Conservation (phyloP, 1,139 yeast species). For the Nakaseomyces sp. region DNA sequence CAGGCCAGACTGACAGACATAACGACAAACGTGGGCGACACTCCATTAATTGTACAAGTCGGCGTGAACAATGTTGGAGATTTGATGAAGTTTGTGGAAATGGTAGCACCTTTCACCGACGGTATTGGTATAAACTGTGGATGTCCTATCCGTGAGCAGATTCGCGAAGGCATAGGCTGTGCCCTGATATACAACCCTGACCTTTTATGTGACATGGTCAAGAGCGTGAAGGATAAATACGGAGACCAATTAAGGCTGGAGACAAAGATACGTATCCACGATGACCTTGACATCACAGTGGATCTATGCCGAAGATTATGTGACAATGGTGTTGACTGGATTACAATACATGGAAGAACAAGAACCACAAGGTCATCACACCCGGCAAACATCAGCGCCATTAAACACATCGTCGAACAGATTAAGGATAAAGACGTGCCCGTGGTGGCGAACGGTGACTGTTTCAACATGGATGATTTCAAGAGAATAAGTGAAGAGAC, state of each 20-base stretch:
- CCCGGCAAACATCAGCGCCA: slow-evolving; percentile 79
- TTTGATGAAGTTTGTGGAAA: slow-evolving; percentile 68
- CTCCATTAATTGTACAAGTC: slow-evolving; percentile 77
- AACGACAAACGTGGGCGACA: slow-evolving; percentile 60
- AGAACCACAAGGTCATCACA: slow-evolving; percentile 74
- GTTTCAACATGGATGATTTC: slow-evolving; percentile 61
- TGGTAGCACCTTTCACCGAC: slow-evolving; percentile 86
- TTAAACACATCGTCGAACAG: slow-evolving; percentile 48
- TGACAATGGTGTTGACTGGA: slow-evolving; percentile 83
- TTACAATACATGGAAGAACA: slow-evolving; percentile 91
- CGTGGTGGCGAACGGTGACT: slow-evolving; percentile 93
- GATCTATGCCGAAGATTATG: slow-evolving; percentile 66
- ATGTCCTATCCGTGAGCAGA: slow-evolving; percentile 92
- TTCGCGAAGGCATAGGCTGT: slow-evolving; percentile 93
- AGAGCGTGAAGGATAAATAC: slow-evolving; percentile 65
- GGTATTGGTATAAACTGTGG: slow-evolving; percentile 96
- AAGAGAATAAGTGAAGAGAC: slow-evolving; percentile 52
- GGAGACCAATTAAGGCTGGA: slow-evolving; percentile 68
- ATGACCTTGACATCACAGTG: slow-evolving; percentile 62
- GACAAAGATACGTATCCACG: slow-evolving; percentile 84
- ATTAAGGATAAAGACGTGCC: slow-evolving; percentile 50
- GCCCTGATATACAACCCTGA: slow-evolving; percentile 84
- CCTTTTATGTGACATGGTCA: slow-evolving; percentile 73
- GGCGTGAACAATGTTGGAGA: slow-evolving; percentile 88
- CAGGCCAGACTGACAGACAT: slow-evolving; percentile 79